phyloP scores from a whole-genome alignment of 1,139 yeast species.

The Taphrina flavorubra region DNA sequence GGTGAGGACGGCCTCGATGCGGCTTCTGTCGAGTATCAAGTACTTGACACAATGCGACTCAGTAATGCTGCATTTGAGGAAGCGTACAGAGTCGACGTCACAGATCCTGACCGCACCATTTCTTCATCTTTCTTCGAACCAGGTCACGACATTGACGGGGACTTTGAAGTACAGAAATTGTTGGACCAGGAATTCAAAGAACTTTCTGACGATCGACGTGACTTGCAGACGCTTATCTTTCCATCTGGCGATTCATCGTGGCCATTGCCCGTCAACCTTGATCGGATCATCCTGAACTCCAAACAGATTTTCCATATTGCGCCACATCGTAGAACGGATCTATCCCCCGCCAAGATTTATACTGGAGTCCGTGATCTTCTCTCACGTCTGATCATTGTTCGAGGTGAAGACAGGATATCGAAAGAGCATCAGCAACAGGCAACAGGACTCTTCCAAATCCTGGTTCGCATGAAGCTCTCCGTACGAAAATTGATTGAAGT shows the following conservation, averaged over 20 bases:
- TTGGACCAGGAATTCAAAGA: slow-evolving; percentile 86
- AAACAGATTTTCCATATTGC: slow-evolving; percentile 97
- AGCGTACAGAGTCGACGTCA: slow-evolving; percentile 84
- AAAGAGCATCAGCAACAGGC: slow-evolving; percentile 93
- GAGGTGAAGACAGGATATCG: slow-evolving; percentile 77
- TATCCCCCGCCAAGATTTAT: slow-evolving; percentile 81
- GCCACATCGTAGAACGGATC: slow-evolving; percentile 85
- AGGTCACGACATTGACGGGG: slow-evolving; percentile 90
- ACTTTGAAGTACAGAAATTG: slow-evolving; percentile 75
- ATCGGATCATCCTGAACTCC: slow-evolving; percentile 95
- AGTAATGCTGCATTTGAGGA: slow-evolving; percentile 81
- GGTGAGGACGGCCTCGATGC: slow-evolving; percentile 99
- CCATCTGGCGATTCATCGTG: slow-evolving; percentile 86
- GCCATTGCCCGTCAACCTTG: slow-evolving; percentile 97
- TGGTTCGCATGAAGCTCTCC: slow-evolving; percentile 89
- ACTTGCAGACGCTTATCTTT: slow-evolving; percentile 79
- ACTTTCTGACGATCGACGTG: slow-evolving; percentile 73
- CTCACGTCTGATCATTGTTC: slow-evolving; percentile 70
- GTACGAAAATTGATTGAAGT: slow-evolving; percentile 91
- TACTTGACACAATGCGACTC: slow-evolving; percentile 96
- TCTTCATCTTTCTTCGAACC: slow-evolving; percentile 80
- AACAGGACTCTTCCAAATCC: slow-evolving; percentile 84
- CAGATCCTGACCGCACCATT: slow-evolving; percentile 67
- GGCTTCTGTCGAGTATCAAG: slow-evolving; percentile 94
- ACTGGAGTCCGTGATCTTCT: slow-evolving; percentile 73